phyloP scores from a whole-genome alignment of 805 yeast species.

The Myxozyma lipomycoides region DNA sequence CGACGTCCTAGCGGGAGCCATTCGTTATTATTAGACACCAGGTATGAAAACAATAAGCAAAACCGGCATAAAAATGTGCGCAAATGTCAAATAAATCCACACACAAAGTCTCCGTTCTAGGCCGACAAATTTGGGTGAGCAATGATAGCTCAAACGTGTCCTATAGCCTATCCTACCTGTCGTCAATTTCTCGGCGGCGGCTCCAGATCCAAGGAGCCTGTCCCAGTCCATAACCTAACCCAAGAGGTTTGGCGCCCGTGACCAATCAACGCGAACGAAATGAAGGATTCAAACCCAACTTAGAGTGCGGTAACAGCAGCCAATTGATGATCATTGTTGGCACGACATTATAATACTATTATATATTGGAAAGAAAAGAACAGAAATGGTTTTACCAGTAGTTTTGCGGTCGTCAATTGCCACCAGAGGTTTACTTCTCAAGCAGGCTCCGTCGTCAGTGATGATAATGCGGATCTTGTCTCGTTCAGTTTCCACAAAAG shows the following conservation, averaged over 20 bases:
- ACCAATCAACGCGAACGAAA: background rate
- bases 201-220: too few relatives aligned
- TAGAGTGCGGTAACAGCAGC: too few relatives aligned
- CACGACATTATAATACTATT: too few relatives aligned
- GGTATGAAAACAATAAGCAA: background rate
- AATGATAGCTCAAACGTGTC: background rate
- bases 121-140: constrained; percentile 4
- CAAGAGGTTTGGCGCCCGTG: background rate
- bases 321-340: too few relatives aligned
- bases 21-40: constrained; percentile 5
- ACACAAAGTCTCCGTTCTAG: constrained; percentile 1
- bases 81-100: background rate
- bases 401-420: background rate
- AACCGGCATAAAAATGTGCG: constrained; percentile 12
- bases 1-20: constrained; percentile 20
- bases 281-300: background rate
- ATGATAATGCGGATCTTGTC: background rate
- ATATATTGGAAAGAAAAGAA: too few relatives aligned
- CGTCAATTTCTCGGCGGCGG: too few relatives aligned
- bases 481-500: background rate
- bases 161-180: background rate
- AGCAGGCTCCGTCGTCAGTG: background rate
- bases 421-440: background rate
- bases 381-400: background rate
- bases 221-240: background rate